Conservation (phyloP, 169 alveolate genomes). For the Eimeria sp. region DNA sequence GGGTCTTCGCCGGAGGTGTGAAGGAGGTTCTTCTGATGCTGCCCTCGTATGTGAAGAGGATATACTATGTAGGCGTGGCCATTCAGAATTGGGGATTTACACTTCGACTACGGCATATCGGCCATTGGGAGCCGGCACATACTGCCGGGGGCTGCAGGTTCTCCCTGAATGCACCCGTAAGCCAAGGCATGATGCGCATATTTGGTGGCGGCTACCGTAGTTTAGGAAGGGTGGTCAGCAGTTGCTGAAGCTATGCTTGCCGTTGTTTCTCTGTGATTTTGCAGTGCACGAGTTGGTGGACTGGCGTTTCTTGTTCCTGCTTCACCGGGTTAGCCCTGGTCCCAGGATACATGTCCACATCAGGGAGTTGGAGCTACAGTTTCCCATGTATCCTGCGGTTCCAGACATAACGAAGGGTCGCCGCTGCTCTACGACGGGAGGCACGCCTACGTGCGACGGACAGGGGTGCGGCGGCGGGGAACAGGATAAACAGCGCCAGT, state of each 20-base stretch:
- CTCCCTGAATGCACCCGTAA: constrained; percentile 57
- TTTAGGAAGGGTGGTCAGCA: background rate
- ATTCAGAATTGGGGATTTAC: background rate
- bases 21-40: background rate
- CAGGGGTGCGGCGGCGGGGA: constrained; percentile 52
- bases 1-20: background rate
- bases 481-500: constrained; percentile 43
- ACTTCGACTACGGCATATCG: background rate
- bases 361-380: constrained; percentile 73
- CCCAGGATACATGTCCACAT: constrained; percentile 63
- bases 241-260: constrained; percentile 8
- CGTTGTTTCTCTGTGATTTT: background rate
- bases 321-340: constrained; percentile 58
- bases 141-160: constrained; percentile 66
- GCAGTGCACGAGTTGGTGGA: constrained; percentile 76
- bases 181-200: background rate
- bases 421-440: constrained; percentile 44
- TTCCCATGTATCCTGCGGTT: constrained; percentile 59
- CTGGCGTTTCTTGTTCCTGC: constrained; percentile 72
- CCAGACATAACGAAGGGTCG: constrained; percentile 22
- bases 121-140: background rate
- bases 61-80: background rate
- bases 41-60: background rate
- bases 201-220: background rate
- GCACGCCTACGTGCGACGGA: constrained; percentile 32